These are phyloP conservation scores for Eimeria mitis DNA, from an alignment of 169 alveolate species.

Conservation along the genomic window DNA sequence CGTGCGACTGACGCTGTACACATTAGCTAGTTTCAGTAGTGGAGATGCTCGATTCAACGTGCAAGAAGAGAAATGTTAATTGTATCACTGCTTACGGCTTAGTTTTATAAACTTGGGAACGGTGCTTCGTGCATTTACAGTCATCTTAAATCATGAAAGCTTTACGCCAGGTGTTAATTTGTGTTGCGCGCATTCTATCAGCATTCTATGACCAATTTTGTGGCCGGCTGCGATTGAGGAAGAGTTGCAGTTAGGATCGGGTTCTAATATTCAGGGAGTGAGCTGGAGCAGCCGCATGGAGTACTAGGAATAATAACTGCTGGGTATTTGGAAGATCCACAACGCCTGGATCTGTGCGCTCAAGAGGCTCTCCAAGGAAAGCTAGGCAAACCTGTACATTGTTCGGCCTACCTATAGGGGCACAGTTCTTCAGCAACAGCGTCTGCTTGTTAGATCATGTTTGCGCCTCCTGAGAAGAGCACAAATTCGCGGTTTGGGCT, in stretches of 20 bases:
- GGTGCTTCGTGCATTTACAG: not conserved
- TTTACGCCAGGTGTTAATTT: not conserved
- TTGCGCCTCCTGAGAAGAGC: not conserved
- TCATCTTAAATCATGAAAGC: not conserved
- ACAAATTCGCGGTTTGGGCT: not conserved
- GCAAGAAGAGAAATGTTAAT: not conserved
- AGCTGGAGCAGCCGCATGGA: not conserved
- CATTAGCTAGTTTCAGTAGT: not conserved
- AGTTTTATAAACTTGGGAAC: not conserved
- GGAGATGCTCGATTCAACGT: not conserved
- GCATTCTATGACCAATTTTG: too few relatives aligned
- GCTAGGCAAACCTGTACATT: not conserved
- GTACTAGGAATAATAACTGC: not conserved
- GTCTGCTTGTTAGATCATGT: too few relatives aligned
- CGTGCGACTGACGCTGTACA: not conserved
- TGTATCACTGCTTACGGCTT: not conserved
- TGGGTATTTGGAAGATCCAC: not conserved
- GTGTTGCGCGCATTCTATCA: not conserved
- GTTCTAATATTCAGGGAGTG: not conserved
- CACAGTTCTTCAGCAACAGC: not conserved
- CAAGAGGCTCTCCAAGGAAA: too few relatives aligned
- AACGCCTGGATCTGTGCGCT: not conserved
- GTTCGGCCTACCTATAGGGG: not conserved
- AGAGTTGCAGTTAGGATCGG: not conserved
- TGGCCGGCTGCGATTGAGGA: not conserved